Evolutionary conservation across 805 yeast genomes (phyloP).

Genomic region (Crinitomyces ghanaensis): DNA sequence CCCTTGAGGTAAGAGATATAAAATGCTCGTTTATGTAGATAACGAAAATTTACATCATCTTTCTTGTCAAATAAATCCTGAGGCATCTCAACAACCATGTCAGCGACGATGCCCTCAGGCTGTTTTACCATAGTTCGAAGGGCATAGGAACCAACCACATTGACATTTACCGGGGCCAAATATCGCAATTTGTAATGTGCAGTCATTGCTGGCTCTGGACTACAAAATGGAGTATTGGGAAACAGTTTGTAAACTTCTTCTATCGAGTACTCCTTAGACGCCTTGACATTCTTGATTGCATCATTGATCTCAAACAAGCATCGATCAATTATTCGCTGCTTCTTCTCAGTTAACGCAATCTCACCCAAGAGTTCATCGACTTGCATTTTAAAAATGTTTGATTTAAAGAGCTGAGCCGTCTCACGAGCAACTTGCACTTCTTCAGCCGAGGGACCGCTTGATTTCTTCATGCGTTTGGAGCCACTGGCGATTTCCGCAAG

Average conservation of each 20-base stretch:
- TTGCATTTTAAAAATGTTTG: conserved; percentile 89
- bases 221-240: conserved; percentile 68
- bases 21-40: conserved; percentile 79
- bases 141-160: conserved; percentile 83
- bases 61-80: conserved; percentile 61
- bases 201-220: conserved; percentile 62
- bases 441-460: conserved; percentile 38
- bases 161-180: conserved; percentile 57
- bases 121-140: conserved; percentile 66
- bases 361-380: conserved; percentile 85
- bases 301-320: conserved; percentile 58
- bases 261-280: conserved; percentile 37
- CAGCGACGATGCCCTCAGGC: conserved; percentile 58
- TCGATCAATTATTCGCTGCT: conserved; percentile 55
- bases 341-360: conserved; percentile 59
- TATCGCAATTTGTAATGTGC: conserved; percentile 64
- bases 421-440: conserved; percentile 88
- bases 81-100: conserved; percentile 79
- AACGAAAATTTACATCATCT: conserved; percentile 83
- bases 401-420: conserved; percentile 87
- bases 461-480: conserved; percentile 1
- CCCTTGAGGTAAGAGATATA: conserved; percentile 75
- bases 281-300: conserved; percentile 36
- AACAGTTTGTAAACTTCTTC: conserved; percentile 49
- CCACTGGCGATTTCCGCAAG: conserved; percentile 4